These are phyloP conservation scores for Quercus agrifolia DNA, from an alignment of 306 rosid genomes.

Conservation along the genomic window DNA sequence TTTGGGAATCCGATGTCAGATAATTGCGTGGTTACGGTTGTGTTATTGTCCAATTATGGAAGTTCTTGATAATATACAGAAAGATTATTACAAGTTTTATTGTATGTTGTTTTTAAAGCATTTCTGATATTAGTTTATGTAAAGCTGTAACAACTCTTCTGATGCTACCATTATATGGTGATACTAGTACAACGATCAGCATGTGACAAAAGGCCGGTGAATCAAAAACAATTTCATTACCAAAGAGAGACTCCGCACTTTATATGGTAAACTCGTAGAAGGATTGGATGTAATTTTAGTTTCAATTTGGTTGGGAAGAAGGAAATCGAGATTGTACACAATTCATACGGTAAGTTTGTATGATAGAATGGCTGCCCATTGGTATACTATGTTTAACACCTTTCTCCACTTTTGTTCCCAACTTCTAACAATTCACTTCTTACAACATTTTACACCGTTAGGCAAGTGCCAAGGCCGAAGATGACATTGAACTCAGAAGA, in stretches of 20 bases:
- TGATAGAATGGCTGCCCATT: too few relatives aligned
- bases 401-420: background rate
- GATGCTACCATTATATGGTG: background rate
- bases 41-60: background rate
- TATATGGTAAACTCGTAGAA: background rate
- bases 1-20: background rate
- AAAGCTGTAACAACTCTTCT: background rate
- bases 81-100: background rate
- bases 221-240: too few relatives aligned
- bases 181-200: background rate
- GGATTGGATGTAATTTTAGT: too few relatives aligned
- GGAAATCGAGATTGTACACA: background rate
- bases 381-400: background rate
- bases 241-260: background rate
- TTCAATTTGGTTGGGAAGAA: too few relatives aligned
- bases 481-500: background rate
- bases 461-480: background rate
- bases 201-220: too few relatives aligned
- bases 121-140: background rate
- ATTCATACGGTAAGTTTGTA: background rate
- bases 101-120: background rate
- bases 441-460: too few relatives aligned
- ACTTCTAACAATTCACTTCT: background rate
- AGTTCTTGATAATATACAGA: background rate
- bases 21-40: background rate